Evolutionary conservation across 208 protist species (phyloP), one percentile per base, ranked within the genome.

Genomic region (Leishmania turanica): DNA sequence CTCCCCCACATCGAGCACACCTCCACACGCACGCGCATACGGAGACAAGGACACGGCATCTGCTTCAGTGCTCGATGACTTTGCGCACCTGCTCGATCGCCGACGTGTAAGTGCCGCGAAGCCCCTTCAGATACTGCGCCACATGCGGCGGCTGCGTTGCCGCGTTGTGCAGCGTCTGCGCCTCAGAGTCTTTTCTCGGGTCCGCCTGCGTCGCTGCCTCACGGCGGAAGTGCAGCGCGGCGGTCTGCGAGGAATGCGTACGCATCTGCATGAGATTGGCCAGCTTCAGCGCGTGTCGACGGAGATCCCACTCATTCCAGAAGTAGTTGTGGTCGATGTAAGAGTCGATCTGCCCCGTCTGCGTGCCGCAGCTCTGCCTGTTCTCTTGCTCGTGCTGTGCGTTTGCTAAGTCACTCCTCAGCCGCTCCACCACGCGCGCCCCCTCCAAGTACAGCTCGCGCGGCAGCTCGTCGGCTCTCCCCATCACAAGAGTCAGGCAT

Each of bases 291-390:
- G 96, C 97, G 75, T 96, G 90, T 27, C 95, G 92, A 11, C 97
- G 91, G 66, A 99, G 84, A 58, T 98, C 94, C 97, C 97, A 99
- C 84, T 99, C 95, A 58, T 97, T 98, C 92, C 95, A 99, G 54
- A 91, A 89, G 86, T 99, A 99, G 72, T 97, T 92, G 71, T 91
- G 91, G 66, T 98, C 94, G 51, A 93, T 94, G 85, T 95, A 92
- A 21, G 87, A n/a, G 65, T 98, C 95, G 24, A 95, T 91, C 72
- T 97, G 95, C 24, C 93, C 93, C 6, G 97, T 99, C 84, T 99
- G 96, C 37, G 92, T 97, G 17, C 78, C 85, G 21, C 76, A 91
- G 70, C 92, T 87, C 34, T 58, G 51, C 78, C 53, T 70, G 13
- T 45, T 34, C 56, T 51, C 65, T 11, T 31, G 40, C 73, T 66